phyloP scores from a whole-genome alignment of 2,329 filamentous ascomycete genomes.

The Aspergillus hortae region DNA sequence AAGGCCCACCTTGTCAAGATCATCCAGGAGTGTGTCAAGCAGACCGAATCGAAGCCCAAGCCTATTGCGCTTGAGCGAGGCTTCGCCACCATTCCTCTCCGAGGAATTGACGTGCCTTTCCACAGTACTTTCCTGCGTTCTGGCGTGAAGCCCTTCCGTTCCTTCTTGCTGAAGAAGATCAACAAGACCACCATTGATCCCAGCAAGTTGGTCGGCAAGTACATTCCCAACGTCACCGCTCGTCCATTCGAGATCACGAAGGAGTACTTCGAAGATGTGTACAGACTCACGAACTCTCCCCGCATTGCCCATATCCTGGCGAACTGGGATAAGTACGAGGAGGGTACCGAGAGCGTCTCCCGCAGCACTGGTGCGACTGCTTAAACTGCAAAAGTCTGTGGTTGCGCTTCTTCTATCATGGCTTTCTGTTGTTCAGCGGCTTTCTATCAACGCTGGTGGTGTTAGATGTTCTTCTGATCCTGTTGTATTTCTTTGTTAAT shows the following conservation, averaged over 20 bases:
- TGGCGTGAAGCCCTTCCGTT: conserved; percentile 97
- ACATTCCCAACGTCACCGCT: conserved; percentile 98
- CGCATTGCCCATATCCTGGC: conserved; percentile 59
- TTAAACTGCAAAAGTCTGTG: neutral
- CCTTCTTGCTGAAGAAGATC: conserved; percentile 99
- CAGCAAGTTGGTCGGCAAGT: conserved; percentile 94
- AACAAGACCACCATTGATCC: conserved; percentile 99
- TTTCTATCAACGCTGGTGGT: neutral
- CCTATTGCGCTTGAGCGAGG: conserved; percentile 90
- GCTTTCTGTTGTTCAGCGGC: neutral
- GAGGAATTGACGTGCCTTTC: conserved; percentile 98
- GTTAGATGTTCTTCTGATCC: neutral
- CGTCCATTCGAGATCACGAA: conserved; percentile 92
- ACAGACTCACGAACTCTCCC: conserved; percentile 79
- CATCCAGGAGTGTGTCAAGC: conserved; percentile 80
- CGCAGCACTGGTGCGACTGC: conserved; percentile 16
- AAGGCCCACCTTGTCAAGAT: conserved; percentile 87
- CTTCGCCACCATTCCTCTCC: conserved; percentile 93
- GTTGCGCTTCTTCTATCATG: neutral
- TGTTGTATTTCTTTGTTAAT: neutral
- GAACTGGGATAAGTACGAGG: conserved; percentile 75
- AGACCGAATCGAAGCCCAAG: conserved; percentile 82
- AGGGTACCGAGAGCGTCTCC: conserved; percentile 26
- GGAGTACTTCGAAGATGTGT: conserved; percentile 99
- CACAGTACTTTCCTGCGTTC: conserved; percentile 97